Percentiles rank a stretch among this genome's conserved stretches.
These are phyloP conservation scores for Astrephomene gubernaculifera DNA, from an alignment of 139 green algal species.

Conservation along the genomic window DNA sequence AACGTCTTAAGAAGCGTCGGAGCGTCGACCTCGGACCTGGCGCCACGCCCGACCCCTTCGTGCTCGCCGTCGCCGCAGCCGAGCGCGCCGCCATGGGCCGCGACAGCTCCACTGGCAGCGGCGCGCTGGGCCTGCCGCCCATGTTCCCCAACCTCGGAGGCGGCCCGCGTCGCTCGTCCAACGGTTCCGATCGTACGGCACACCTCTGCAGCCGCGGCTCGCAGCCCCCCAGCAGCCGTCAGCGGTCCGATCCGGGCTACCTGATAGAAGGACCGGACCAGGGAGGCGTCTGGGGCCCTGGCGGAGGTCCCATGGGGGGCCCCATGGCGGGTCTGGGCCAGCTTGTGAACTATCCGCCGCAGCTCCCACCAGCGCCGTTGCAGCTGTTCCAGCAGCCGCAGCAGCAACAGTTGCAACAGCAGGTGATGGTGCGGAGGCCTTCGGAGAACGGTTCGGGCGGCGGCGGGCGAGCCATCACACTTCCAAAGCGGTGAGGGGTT, in stretches of 20 bases:
- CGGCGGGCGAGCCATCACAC: neutral
- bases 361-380: no score
- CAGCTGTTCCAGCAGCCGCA: neutral
- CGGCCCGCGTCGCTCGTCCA: constrained; percentile 9
- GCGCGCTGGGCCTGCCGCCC: neutral
- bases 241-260: constrained; percentile 23
- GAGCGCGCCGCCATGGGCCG: constrained; percentile 19
- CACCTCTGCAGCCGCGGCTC: neutral
- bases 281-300: neutral
- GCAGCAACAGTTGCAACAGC: neutral
- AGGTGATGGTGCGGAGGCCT: neutral
- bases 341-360: constrained; percentile 10
- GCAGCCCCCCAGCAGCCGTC: neutral
- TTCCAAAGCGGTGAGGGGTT: constrained; percentile 22
- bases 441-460: constrained; percentile 20
- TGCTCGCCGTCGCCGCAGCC: neutral
- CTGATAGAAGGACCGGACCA: constrained; percentile 2
- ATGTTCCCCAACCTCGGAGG: neutral
- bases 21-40: neutral
- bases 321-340: constrained; percentile 31
- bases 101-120: constrained; percentile 2
- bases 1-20: constrained; percentile 36
- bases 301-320: neutral
- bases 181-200: constrained; percentile 15
- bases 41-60: constrained; percentile 1